These are phyloP conservation scores for Fusarium sacchari DNA, from an alignment of 2,329 filamentous ascomycete genomes.

Conservation along the genomic window DNA sequence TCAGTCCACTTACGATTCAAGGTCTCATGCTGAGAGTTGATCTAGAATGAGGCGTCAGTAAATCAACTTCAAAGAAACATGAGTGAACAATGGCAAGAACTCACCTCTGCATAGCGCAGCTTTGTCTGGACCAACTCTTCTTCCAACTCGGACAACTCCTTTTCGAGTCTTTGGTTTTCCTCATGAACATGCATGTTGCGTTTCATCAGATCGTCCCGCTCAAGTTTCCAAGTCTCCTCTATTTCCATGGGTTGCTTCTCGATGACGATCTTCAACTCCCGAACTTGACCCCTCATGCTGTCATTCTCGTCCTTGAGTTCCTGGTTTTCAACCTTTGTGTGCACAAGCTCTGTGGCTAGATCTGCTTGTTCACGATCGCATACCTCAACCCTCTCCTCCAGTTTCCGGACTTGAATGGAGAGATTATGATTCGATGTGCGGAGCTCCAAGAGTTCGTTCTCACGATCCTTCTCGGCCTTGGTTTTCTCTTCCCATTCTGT, in stretches of 20 bases:
- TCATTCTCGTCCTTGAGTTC: slow-evolving; percentile 91
- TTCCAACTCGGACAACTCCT: slow-evolving; percentile 91
- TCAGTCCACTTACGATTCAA: slow-evolving; percentile 82
- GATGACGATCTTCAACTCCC: slow-evolving; percentile 85
- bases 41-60: slow-evolving; percentile 56
- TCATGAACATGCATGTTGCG: slow-evolving; percentile 93
- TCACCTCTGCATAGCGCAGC: slow-evolving; percentile 94
- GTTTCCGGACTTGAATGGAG: slow-evolving; percentile 78
- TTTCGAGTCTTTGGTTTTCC: slow-evolving; percentile 88
- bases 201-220: slow-evolving; percentile 92
- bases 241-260: slow-evolving; percentile 91
- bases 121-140: slow-evolving; percentile 92
- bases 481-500: slow-evolving; percentile 93
- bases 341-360: slow-evolving; percentile 90
- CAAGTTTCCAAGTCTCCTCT: slow-evolving; percentile 80
- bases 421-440: slow-evolving; percentile 73
- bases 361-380: slow-evolving; percentile 91
- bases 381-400: slow-evolving; percentile 89
- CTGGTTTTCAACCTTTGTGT: slow-evolving; percentile 92
- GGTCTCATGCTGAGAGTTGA: slow-evolving; percentile 76
- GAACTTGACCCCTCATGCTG: slow-evolving; percentile 83
- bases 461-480: slow-evolving; percentile 81
- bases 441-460: slow-evolving; percentile 81
- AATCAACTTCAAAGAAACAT: background rate
- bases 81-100: slow-evolving; percentile 45